Conservation (phyloP, 1,284 basidiomycete genomes). For the Cutaneotrichosporon curvatum region DNA sequence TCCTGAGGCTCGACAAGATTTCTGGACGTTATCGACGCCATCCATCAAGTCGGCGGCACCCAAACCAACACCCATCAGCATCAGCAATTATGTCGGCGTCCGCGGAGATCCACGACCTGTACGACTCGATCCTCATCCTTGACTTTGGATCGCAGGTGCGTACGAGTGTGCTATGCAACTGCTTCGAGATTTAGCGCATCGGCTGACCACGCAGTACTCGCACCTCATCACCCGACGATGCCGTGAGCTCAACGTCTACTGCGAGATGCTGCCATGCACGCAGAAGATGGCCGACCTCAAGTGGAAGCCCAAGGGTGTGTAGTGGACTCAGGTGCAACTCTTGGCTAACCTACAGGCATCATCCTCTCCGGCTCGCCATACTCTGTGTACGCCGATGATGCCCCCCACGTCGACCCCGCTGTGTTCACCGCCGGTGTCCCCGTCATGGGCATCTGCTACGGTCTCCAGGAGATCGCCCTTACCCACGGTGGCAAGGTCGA, state of each 20-base stretch:
- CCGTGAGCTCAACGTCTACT: slow-evolving; percentile 89
- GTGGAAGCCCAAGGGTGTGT: slow-evolving; percentile 88
- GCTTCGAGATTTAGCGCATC: background rate
- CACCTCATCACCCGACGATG: slow-evolving; percentile 97
- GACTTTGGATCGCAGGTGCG: slow-evolving; percentile 95
- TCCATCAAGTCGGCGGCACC: no score
- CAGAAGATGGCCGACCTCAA: slow-evolving; percentile 80
- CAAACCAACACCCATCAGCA: no score
- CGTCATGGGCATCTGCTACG: slow-evolving; percentile 96
- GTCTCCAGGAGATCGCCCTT: slow-evolving; percentile 94
- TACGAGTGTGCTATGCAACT: background rate
- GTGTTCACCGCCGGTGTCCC: slow-evolving; percentile 89
- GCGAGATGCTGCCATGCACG: slow-evolving; percentile 96
- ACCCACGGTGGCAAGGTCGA: slow-evolving; percentile 80
- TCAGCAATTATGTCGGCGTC: slow-evolving; percentile 8
- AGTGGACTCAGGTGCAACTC: background rate
- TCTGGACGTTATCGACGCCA: no score
- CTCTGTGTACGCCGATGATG: slow-evolving; percentile 89
- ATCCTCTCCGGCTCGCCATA: slow-evolving; percentile 98
- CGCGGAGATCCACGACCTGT: slow-evolving; percentile 80
- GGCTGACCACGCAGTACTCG: slow-evolving; percentile 62
- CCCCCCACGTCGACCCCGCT: slow-evolving; percentile 91
- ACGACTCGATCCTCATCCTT: slow-evolving; percentile 92
- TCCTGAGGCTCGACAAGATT: no score
- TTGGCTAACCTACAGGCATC: slow-evolving; percentile 58